Evolutionary conservation across 2,329 filamentous ascomycete species (phyloP), one percentile per base, ranked within the genome.

Genomic region (Fusarium robinianum): DNA sequence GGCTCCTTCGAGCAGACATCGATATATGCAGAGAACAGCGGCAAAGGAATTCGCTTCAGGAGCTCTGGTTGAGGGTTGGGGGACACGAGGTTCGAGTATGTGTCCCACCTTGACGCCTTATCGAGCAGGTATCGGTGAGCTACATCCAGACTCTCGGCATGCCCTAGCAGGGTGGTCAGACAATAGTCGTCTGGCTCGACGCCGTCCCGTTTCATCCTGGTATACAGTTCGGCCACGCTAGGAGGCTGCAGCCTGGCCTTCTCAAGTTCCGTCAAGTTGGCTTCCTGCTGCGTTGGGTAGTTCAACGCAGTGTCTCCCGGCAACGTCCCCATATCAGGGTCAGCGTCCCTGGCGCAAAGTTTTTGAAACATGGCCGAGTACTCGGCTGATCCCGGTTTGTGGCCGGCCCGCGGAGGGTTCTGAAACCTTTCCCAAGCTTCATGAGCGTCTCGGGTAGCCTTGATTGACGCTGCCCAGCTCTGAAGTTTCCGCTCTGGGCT

Each of bases 181-280:
- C 77, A 79, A 26, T 69, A 63, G 1, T 72, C 73, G 4, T 67
- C 60, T 0, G 83, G 79, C 6, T 62, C 66, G 14, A 85, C 60
- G 1, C 75, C 72, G 2, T 71, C 68, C 2, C 60, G 61, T 9
- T 69, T 61, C 80, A 90, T 87, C 27, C 74, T 70, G 8, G 72
- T 60, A 46, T 85, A 86, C 4, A 91, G 70, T 36, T 78, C 71
- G 5, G 74, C 66, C 8, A 83, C 67, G 2, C 72, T 75, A 3
- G 87, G 87, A 1, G 85, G 80, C 10, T 74, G 70, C 29, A 82
- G 69, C n/a, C 80, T 74, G 25, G 81, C 76, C 53, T 80, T 80
- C 44, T 87, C 85, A 41, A 83, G 80, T n/a, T 83, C 77, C 46
- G 74, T 86, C 58, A 75, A 76, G 64, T 75, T 87, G 64, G 71